Base-by-base conservation (phyloP, 2,329 filamentous ascomycete species). In the Leptographium radiaticola region DNA sequence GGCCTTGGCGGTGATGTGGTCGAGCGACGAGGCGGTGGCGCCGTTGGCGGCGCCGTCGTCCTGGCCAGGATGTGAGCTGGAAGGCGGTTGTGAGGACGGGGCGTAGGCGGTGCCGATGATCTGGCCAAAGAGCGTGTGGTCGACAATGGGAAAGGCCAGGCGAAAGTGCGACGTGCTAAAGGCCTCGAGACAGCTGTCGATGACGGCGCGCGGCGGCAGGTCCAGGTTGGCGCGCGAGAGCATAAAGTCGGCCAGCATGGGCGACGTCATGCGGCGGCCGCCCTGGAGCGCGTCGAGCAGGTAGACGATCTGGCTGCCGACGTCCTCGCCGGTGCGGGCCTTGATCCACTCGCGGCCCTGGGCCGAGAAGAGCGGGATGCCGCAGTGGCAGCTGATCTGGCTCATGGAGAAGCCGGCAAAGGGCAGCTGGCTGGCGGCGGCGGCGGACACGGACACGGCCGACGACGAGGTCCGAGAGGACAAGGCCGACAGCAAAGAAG, bases 321-420 rank as follows among this genome's bases (percentile, higher is more conserved):
- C 15, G 7, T 51, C 49, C 16, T 45, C 25, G 20, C 74, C 75
- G 1, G 74, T 72, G 33, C 68, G 66, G 13, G 71, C 64, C 34
- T 68, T 64, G 38, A 79, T 71, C 73, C 74, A 77, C 58, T 71
- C 61, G 51, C 68, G 69, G 7, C 75, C 75, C 15, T 72, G 67
- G 0, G 65, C 61, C 0, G 75, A 73, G 43, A 79, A 67, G 43
- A 75, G 69, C 0, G 75, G 75, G 2, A 77, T 69, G 8, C 75
- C 74, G 15, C 71, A 74, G 49, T 70, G 67, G 9, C 70, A 64
- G 59, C 70, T 75, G 36, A 75, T 70, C 13, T 67, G 66, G 11
- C 74, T 74, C 11, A 77, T 62, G 53, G 73, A 67, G 48, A 69
- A 66, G 0, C 74, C 74, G 5, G 71, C 71, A 57, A 75, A 75